These are phyloP conservation scores for Thalia dealbata DNA, from an alignment of 176 grass and related monocot species.

Conservation along the genomic window DNA sequence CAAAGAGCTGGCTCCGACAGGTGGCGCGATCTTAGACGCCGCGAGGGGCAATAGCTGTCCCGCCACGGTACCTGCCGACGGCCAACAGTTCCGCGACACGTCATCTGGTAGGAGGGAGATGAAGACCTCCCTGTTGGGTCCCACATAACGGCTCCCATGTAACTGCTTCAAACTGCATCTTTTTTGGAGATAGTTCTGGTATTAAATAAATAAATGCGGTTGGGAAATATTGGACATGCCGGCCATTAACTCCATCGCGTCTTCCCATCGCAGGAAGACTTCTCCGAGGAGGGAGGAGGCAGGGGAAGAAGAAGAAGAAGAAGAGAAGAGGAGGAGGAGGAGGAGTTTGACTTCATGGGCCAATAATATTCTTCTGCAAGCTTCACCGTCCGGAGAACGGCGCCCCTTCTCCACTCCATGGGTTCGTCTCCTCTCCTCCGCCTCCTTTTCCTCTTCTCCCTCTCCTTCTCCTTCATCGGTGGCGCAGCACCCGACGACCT, in stretches of 20 bases:
- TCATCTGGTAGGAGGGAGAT: too few species aligned
- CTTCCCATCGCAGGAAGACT: background rate
- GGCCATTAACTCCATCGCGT: background rate
- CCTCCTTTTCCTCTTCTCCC: slow-evolving; percentile 9
- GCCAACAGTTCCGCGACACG: too few species aligned
- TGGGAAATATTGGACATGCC: background rate
- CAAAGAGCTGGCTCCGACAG: too few species aligned
- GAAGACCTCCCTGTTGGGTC: too few species aligned
- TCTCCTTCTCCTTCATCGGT: slow-evolving; percentile 1
- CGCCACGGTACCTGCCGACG: too few species aligned
- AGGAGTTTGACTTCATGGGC: background rate
- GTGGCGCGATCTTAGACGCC: too few species aligned
- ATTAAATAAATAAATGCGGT: background rate
- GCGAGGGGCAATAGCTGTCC: too few species aligned
- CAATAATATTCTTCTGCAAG: slow-evolving; percentile 25
- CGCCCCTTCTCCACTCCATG: background rate
- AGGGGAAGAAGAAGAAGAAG: background rate
- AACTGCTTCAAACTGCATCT: background rate
- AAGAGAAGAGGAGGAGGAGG: background rate
- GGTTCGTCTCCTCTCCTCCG: slow-evolving; percentile 1
- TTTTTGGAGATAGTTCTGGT: too few species aligned
- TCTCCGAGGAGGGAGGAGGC: background rate
- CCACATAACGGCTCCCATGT: background rate
- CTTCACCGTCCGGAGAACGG: background rate
- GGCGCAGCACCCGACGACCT: slow-evolving; percentile 24